Base-by-base conservation (phyloP, 768 basidiomycete genomes). In the Punctularia strigosozonata region DNA sequence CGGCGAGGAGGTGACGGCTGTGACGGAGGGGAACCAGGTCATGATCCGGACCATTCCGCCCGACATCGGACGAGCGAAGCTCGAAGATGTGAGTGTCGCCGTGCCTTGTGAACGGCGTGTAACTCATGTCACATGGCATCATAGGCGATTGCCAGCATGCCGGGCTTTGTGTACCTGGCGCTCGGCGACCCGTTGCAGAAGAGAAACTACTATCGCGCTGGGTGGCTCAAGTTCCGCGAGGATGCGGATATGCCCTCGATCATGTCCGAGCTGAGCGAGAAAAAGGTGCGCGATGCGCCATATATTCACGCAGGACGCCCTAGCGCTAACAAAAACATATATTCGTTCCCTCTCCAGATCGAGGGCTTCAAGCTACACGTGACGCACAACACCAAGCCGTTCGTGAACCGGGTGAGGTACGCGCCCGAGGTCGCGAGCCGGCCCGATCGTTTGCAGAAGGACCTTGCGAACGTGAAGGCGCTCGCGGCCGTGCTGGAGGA, bases 21-120 rank as follows among this genome's bases (percentile, higher is more conserved):
- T 67, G 30, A 74, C 82, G 13, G 85, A 89, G 50, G 86, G 84
- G 18, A 87, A 86, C 49, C 83, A 95, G 53, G 79, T 95, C 40
- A 90, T 92, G 76, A 91, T 95, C 53, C 78, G 90, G 43, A 91
- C 89, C 14, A 90, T 95, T 46, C 90, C 90, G 34, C 90, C 91
- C 19, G 86, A 90, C 47, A 90, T 91, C 50, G 85, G 86, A 22
- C 78, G 91, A 24, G 63, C 82, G 36, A 90, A 88, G 52, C 68
- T 97, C 25, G 91, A 97, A 64, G 85, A 88, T 60, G 90, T 92
- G 43, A 41, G 72, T 59, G 33, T 37, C 39, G 31, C 42, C 2
- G 40, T 25, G 31, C 28, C n/a, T 39, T 37, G 41, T 14, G 33
- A 45, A 39, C 40, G 12, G 12, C 19, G 15, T 45, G 42, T 3